These are phyloP conservation scores for Nitzschia sp. DNA, from an alignment of 108 stramenopile species.

Conservation along the genomic window DNA sequence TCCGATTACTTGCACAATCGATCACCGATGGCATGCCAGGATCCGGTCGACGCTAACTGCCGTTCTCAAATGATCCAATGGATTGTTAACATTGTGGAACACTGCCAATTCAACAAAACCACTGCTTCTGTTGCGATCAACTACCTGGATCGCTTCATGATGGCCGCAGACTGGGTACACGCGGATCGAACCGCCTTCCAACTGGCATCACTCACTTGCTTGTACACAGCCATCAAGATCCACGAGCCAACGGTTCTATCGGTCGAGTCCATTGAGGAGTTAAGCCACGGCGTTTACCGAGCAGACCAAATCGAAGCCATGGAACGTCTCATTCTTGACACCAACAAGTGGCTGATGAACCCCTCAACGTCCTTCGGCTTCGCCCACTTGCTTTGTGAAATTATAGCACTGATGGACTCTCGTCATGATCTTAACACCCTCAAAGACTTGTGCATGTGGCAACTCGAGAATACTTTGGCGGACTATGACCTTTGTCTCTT, in stretches of 20 bases:
- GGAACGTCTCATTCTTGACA: constrained; percentile 18
- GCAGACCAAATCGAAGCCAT: constrained; percentile 18
- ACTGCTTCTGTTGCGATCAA: constrained; percentile 62
- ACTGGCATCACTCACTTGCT: constrained; percentile 55
- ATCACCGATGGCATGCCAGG: background rate
- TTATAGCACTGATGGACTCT: constrained; percentile 9
- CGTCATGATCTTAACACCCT: constrained; percentile 6
- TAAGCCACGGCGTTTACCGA: constrained; percentile 13
- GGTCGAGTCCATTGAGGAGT: background rate
- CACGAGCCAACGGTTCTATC: constrained; percentile 31
- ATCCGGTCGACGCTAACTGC: constrained; percentile 52
- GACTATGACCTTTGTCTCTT: constrained; percentile 11
- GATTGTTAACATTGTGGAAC: constrained; percentile 63
- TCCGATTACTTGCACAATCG: constrained; percentile 9
- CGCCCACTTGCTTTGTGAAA: background rate
- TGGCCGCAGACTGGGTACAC: constrained; percentile 16
- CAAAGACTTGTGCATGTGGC: constrained; percentile 13
- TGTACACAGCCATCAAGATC: constrained; percentile 68
- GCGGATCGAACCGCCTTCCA: constrained; percentile 58
- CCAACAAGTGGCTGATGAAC: constrained; percentile 22
- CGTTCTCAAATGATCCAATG: constrained; percentile 59
- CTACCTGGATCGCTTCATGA: constrained; percentile 59
- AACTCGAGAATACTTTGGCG: constrained; percentile 9
- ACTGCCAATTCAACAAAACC: constrained; percentile 46
- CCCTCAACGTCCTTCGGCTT: constrained; percentile 21